These are phyloP conservation scores for Saccharomycopsis phalli DNA, from an alignment of 1,139 yeast species.

Conservation along the genomic window DNA sequence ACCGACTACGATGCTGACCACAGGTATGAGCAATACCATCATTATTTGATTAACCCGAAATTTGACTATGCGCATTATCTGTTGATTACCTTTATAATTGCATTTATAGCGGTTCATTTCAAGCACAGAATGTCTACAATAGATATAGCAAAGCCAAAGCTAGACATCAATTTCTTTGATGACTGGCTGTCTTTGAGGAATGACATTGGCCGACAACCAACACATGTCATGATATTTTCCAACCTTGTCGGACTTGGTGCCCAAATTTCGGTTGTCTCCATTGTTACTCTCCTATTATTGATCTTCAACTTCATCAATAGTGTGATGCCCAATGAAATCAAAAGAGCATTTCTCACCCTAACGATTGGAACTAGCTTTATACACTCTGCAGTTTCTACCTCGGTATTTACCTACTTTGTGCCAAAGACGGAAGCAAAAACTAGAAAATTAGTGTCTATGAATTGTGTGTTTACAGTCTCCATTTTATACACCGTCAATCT, in stretches of 20 bases:
- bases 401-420: conserved; percentile 12
- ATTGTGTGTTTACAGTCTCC: conserved; percentile 11
- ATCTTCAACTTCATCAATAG: conserved; percentile 7
- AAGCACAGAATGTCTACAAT: conserved; percentile 4
- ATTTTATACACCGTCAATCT: conserved; percentile 2
- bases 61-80: conserved; percentile 21
- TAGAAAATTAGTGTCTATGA: conserved; percentile 6
- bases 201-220: conserved; percentile 15
- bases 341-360: conserved; percentile 3
- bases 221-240: conserved; percentile 5
- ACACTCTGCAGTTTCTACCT: conserved; percentile 4
- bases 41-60: conserved; percentile 24
- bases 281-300: conserved; percentile 3
- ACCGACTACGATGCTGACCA: conserved; percentile 18
- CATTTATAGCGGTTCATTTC: conserved; percentile 28
- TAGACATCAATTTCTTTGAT: conserved; percentile 1
- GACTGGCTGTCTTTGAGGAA: conserved; percentile 11
- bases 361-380: neutral
- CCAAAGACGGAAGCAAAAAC: neutral
- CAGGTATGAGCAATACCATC: conserved; percentile 23
- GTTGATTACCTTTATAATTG: conserved; percentile 22
- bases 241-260: conserved; percentile 15
- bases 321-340: conserved; percentile 10
- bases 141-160: neutral
- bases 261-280: neutral